Base-by-base conservation (phyloP, 1,284 basidiomycete species). In the Meripilus lineatus region DNA sequence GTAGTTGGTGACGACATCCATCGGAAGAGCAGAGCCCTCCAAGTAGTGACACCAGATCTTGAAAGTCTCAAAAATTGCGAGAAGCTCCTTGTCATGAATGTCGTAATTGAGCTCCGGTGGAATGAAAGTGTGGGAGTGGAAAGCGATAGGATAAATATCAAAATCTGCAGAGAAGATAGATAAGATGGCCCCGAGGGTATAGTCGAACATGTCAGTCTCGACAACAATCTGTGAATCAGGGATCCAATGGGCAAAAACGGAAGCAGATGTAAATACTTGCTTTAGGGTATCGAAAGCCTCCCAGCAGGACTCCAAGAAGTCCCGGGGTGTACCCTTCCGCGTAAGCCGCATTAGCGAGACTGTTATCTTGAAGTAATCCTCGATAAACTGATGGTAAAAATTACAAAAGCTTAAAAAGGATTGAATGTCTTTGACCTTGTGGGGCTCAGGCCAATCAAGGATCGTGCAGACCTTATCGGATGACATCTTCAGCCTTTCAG, bases 341-440 rank as follows among this genome's bases (percentile, higher is more conserved):
- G 69, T 50, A 53, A 55, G 40, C 56, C 44, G 18, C 46, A 48
- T 48, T 55, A 62, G 46, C 6, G 58, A 38, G 21, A 55, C 4
- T 56, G 64, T 13, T 32, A 49, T 30, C 55, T 70, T 11, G 37
- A 56, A 46, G 53, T 62, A 74, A 26, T 57, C 44, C 11, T 52
- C 32, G 30, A 75, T 65, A 47, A 74, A 75, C 7, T 61, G 52
- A 3, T 64, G 49, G 44, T 65, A 72, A 51, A 65, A 71, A 51
- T 67, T 67, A 11, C 39, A 34, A 37, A 57, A 55, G 3, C 55
- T 48, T 11, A 58, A 25, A 40, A 56, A 58, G 2, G 43, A 33
- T 38, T 49, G 47, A 20, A 57, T 32, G 3, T 56, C 40, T 23
- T 50, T 44, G 28, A 52, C 18, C 14, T 24, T 38, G 4, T 14